Percentiles rank a stretch among this genome's conserved stretches.
Evolutionary conservation across 2,329 filamentous ascomycete genomes (phyloP).

Genomic region (Pyricularia grisea): DNA sequence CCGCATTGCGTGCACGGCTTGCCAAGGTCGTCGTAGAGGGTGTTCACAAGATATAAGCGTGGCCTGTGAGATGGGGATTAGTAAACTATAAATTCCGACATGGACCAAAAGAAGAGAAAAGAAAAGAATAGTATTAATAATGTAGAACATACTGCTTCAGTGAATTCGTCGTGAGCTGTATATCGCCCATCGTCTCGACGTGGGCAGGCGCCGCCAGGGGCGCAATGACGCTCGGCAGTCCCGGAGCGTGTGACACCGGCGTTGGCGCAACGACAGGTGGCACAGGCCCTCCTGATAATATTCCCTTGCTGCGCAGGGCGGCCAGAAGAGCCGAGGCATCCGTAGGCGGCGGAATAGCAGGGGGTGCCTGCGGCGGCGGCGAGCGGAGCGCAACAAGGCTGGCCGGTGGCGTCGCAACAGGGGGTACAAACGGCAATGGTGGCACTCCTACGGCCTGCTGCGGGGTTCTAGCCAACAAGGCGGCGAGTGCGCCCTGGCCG

Average conservation of each 20-base stretch:
- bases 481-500: constrained; percentile 49
- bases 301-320: constrained; percentile 57
- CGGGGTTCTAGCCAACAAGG: constrained; percentile 42
- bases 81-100: constrained; percentile 33
- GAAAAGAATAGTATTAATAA: background rate
- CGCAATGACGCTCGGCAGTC: constrained; percentile 17
- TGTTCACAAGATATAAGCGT: constrained; percentile 34
- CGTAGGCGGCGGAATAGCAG: constrained; percentile 23
- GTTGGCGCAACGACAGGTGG: constrained; percentile 18
- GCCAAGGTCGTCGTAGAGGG: constrained; percentile 72
- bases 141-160: constrained; percentile 57
- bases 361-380: constrained; percentile 15
- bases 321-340: constrained; percentile 55
- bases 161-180: constrained; percentile 55
- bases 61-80: constrained; percentile 5
- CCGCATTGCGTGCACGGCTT: constrained; percentile 89
- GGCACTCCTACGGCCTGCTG: constrained; percentile 19
- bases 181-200: constrained; percentile 28
- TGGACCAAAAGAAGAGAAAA: background rate
- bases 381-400: constrained; percentile 11
- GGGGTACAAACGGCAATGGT: constrained; percentile 36
- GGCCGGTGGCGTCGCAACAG: constrained; percentile 22
- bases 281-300: constrained; percentile 40
- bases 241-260: constrained; percentile 15
- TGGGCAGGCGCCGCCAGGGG: constrained; percentile 11